phyloP scores from a whole-genome alignment of 305 asterid species.

The Ilex paraguariensis region DNA sequence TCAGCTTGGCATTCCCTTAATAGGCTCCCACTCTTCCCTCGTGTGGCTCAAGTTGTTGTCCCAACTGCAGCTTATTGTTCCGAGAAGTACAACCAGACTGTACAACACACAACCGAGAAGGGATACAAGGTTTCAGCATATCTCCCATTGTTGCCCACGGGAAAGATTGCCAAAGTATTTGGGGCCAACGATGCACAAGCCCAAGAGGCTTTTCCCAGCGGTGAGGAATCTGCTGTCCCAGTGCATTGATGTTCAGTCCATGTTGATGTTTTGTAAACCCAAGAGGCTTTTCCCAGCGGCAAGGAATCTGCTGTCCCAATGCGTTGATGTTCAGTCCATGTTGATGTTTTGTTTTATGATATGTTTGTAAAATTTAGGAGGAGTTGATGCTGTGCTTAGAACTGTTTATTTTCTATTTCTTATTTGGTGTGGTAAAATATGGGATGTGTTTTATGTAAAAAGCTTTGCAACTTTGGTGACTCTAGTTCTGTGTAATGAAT shows the following conservation, averaged over 20 bases:
- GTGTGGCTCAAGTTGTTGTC: conserved; percentile 57
- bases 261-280: conserved; percentile 1
- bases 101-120: conserved; percentile 54
- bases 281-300: conserved; percentile 12
- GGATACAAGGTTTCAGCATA: conserved; percentile 73
- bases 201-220: conserved; percentile 13
- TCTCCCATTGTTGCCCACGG: conserved; percentile 82
- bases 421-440: too few relatives aligned
- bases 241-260: conserved; percentile 5
- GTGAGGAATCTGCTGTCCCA: background rate
- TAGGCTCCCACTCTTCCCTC: conserved; percentile 69
- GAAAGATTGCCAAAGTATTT: conserved; percentile 63
- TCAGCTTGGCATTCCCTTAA: conserved; percentile 70
- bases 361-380: too few relatives aligned
- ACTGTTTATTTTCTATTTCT: too few relatives aligned
- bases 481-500: too few relatives aligned
- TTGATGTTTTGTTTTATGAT: too few relatives aligned
- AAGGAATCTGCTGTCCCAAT: conserved; percentile 1
- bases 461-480: too few relatives aligned
- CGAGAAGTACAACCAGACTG: conserved; percentile 69
- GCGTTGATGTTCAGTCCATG: conserved; percentile 2
- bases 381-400: too few relatives aligned
- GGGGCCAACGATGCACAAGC: conserved; percentile 17
- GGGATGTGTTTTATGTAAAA: too few relatives aligned
- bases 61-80: conserved; percentile 72